Base-by-base conservation (phyloP, 2,329 filamentous ascomycete genomes). In the Alternaria incomplexa region DNA sequence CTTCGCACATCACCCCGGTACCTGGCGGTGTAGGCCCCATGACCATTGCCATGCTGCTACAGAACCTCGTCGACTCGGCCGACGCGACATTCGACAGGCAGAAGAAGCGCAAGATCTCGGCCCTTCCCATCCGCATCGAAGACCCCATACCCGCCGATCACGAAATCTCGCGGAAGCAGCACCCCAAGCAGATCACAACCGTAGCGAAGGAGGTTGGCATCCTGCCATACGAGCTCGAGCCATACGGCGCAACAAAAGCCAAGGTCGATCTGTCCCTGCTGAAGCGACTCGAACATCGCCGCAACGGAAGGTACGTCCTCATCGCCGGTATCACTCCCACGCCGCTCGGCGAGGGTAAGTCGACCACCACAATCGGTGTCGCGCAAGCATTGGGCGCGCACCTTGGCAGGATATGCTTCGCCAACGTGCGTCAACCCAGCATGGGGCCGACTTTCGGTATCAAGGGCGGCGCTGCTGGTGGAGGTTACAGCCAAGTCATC, bases 381-480 rank as follows among this genome's bases (percentile, higher is more conserved):
- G 93, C 93, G 6, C 96, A 99, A 81, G 96, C 96, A 36, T 85
- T 99, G 52, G 93, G 93, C 60, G 96, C 91, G 43, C 95, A 98
- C 73, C 84, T 98, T 53, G 91, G 91, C 70, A 91, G 92, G 62
- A 86, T 98, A 70, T 92, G 91, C 4, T 98, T 99, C 80, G 96
- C 96, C 81, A 98, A 99, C 79, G 96, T 99, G 54, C 90, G 96
- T 64, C 96, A 99, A 80, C 96, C 96, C 54, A 97, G 93, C 74
- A 96, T 98, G 83, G 96, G 96, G 5, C 96, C 96, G 59, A 99
- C 96, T 0, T 99, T 99, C 79, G 96, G 96, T 75, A 98, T 99
- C 86, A 99, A 99, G 86, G 96, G 96, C 66, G 96, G 96, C 75
- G 96, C 96, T 63, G 96, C 96, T 60, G 96, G 96, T 75, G 96